A percentile compares a stretch with the other conserved stretches of the same genome.
These are phyloP conservation scores for Citrullus amarus DNA, from an alignment of 306 rosid species.

Conservation along the genomic window DNA sequence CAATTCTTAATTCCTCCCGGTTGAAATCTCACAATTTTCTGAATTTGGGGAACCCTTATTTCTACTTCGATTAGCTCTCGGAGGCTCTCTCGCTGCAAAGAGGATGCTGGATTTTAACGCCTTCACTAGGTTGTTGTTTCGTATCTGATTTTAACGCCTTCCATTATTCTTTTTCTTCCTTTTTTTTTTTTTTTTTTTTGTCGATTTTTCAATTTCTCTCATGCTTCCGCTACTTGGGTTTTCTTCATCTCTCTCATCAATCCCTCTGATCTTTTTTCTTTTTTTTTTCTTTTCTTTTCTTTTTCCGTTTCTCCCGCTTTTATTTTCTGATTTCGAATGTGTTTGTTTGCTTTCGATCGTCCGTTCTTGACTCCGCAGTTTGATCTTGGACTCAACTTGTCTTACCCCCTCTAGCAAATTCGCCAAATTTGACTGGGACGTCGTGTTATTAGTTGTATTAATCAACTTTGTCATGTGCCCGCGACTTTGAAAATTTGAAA, in stretches of 20 bases:
- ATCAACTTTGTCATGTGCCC: background rate
- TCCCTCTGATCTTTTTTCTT: background rate
- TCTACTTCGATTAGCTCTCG: background rate
- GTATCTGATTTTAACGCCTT: background rate
- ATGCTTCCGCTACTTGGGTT: background rate
- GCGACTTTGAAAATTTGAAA: background rate
- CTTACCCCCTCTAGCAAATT: background rate
- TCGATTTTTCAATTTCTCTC: background rate
- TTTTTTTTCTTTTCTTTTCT: too few species aligned
- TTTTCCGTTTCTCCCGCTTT: background rate
- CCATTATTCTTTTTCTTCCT: background rate
- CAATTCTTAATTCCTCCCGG: background rate
- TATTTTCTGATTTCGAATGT: background rate
- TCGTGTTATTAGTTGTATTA: background rate
- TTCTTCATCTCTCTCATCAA: background rate
- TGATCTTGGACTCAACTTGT: background rate
- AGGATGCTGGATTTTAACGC: background rate
- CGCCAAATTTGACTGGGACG: background rate
- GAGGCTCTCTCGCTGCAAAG: background rate
- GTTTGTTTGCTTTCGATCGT: background rate
- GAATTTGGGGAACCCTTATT: background rate
- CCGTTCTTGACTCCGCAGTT: background rate
- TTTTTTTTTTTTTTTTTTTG: too few species aligned
- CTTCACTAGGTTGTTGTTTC: background rate
- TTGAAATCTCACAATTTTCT: background rate